Conservation (phyloP, 1,139 yeast genomes). For the Petasospora rhodanensis region DNA sequence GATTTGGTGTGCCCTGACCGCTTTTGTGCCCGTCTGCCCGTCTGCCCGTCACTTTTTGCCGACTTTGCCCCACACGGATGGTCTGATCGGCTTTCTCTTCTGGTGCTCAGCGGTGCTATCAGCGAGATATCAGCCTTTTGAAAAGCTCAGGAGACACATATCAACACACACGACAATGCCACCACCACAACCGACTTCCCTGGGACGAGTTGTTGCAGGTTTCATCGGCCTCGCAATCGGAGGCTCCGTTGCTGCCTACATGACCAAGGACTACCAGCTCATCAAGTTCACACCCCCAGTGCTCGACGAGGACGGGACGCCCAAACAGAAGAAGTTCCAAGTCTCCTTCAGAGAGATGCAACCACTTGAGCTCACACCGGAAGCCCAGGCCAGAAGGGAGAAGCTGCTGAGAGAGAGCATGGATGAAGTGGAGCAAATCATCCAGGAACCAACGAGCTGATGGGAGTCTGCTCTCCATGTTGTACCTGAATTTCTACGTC, state of each 20-base stretch:
- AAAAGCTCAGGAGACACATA: too few relatives aligned
- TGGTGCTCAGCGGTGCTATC: too few relatives aligned
- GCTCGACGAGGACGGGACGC: conserved; percentile 27
- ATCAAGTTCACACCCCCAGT: conserved; percentile 24
- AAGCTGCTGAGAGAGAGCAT: conserved; percentile 11
- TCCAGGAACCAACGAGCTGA: conserved; percentile 23
- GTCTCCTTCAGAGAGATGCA: conserved; percentile 32
- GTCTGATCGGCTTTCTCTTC: neutral
- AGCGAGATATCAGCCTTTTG: too few relatives aligned
- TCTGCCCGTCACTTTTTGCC: too few relatives aligned
- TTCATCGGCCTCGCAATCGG: conserved; percentile 29
- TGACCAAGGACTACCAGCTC: conserved; percentile 32
- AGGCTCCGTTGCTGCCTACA: conserved; percentile 25
- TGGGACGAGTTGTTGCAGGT: conserved; percentile 31
- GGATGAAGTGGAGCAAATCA: conserved; percentile 20
- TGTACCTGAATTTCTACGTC: too few relatives aligned
- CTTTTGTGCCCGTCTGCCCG: too few relatives aligned
- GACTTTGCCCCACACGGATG: too few relatives aligned
- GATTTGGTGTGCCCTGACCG: too few relatives aligned
- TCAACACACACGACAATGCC: conserved; percentile 1
- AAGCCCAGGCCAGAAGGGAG: conserved; percentile 20
- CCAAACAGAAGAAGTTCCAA: conserved; percentile 21
- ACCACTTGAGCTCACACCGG: conserved; percentile 34
- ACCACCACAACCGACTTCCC: conserved; percentile 9
- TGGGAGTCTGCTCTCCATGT: too few relatives aligned